These are phyloP conservation scores for Cyclanthera cordifolia DNA, from an alignment of 306 rosid species.

Conservation along the genomic window DNA sequence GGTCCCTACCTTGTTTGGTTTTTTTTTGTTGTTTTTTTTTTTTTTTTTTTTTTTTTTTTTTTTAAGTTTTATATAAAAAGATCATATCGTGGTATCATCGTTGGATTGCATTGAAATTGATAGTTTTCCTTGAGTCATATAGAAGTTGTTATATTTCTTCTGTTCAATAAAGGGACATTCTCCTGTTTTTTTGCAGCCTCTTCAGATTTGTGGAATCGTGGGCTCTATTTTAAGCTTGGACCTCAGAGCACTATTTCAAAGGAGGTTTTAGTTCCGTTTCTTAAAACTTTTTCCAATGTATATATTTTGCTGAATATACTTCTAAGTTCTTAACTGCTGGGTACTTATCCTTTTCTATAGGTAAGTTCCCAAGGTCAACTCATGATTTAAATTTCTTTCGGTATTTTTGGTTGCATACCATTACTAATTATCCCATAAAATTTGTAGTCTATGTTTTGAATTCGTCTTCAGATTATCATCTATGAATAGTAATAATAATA, in stretches of 20 bases:
- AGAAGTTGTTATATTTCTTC: not conserved
- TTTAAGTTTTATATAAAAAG: too few species aligned
- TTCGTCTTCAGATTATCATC: not conserved
- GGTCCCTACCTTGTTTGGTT: too few species aligned
- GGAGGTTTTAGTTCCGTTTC: constrained; percentile 40
- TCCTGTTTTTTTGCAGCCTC: constrained; percentile 47
- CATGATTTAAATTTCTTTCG: not conserved
- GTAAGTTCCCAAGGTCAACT: not conserved
- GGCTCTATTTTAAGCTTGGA: constrained; percentile 51
- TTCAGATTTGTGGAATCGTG: constrained; percentile 52
- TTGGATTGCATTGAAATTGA: not conserved
- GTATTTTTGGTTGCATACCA: not conserved
- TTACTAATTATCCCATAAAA: not conserved
- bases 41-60: too few species aligned
- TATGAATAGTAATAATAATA: not conserved
- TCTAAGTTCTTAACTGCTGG: not conserved
- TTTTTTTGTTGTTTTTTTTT: too few species aligned
- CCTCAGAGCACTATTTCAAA: constrained; percentile 40
- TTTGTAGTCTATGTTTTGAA: not conserved
- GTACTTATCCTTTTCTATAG: not conserved
- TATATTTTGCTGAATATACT: not conserved
- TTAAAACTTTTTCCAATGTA: not conserved
- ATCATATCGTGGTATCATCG: not conserved
- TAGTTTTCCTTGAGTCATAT: not conserved
- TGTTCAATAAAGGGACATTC: not conserved